Evolutionary conservation across 257 asterid genomes (phyloP).

Genomic region (Ilex asprella): DNA sequence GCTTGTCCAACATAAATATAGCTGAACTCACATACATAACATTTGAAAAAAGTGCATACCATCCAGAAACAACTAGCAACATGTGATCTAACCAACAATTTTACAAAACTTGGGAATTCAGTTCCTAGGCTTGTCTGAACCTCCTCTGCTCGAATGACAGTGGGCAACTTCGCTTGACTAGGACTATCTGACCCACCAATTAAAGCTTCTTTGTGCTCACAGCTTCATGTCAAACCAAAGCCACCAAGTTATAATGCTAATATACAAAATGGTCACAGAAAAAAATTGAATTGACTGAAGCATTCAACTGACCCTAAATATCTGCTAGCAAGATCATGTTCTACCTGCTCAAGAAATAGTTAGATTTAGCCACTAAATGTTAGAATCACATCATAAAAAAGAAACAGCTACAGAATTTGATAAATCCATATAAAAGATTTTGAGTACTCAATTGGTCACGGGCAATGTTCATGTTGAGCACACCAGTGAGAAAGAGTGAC

Average conservation of each 20-base stretch:
- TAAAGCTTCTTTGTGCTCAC: constrained; percentile 30
- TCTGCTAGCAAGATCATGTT: constrained; percentile 29
- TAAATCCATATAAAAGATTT: not conserved
- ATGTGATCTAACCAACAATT: constrained; percentile 73
- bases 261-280: constrained; percentile 2
- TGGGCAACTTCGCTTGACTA: constrained; percentile 52
- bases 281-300: constrained; percentile 6
- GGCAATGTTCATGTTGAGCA: not conserved
- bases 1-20: not conserved
- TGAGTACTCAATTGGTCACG: not conserved
- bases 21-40: not conserved
- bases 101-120: constrained; percentile 60
- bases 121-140: constrained; percentile 49
- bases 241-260: constrained; percentile 2
- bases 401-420: not conserved
- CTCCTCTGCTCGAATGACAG: constrained; percentile 88
- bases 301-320: constrained; percentile 36
- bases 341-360: constrained; percentile 43
- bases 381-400: not conserved
- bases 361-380: constrained; percentile 2
- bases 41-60: constrained; percentile 39
- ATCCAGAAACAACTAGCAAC: constrained; percentile 97
- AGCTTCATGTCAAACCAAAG: constrained; percentile 20
- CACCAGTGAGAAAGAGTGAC: no score
- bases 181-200: constrained; percentile 35